These are phyloP conservation scores for Alisma plantagoaquatica DNA, from an alignment of 106 monocot species.

Conservation along the genomic window DNA sequence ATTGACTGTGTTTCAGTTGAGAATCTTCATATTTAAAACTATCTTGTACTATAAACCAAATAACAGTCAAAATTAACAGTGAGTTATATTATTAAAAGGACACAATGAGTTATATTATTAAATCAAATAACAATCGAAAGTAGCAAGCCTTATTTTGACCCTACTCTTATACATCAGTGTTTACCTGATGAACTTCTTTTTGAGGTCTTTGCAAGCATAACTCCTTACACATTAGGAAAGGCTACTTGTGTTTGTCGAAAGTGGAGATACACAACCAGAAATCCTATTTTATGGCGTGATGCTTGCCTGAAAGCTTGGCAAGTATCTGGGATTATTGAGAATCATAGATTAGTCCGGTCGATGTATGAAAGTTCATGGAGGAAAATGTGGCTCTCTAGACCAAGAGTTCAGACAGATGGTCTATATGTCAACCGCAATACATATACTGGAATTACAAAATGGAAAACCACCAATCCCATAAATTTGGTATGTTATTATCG, in stretches of 20 bases:
- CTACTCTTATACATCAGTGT: constrained; percentile 75
- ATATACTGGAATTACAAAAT: constrained; percentile 82
- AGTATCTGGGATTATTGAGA: constrained; percentile 53
- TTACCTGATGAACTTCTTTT: constrained; percentile 89
- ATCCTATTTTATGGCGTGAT: constrained; percentile 78
- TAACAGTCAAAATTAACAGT: no score
- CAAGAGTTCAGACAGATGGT: constrained; percentile 84
- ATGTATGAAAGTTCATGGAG: constrained; percentile 86
- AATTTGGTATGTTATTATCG: constrained; percentile 96
- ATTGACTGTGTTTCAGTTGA: no score
- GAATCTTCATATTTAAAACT: no score
- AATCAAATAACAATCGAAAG: no score
- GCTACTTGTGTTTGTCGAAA: constrained; percentile 94
- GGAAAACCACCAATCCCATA: constrained; percentile 77
- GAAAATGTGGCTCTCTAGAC: constrained; percentile 90
- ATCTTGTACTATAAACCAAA: no score
- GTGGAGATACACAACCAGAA: constrained; percentile 81
- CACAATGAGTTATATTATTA: no score
- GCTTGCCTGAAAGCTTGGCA: constrained; percentile 94
- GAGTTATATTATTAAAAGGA: no score
- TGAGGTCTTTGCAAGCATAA: constrained; percentile 87
- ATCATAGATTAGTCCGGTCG: constrained; percentile 49
- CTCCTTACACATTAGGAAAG: constrained; percentile 68
- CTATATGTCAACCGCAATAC: constrained; percentile 96
- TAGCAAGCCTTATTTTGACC: constrained; percentile 53